These are phyloP conservation scores for Nakazawaea pomicola DNA, from an alignment of 805 yeast species.

Conservation along the genomic window DNA sequence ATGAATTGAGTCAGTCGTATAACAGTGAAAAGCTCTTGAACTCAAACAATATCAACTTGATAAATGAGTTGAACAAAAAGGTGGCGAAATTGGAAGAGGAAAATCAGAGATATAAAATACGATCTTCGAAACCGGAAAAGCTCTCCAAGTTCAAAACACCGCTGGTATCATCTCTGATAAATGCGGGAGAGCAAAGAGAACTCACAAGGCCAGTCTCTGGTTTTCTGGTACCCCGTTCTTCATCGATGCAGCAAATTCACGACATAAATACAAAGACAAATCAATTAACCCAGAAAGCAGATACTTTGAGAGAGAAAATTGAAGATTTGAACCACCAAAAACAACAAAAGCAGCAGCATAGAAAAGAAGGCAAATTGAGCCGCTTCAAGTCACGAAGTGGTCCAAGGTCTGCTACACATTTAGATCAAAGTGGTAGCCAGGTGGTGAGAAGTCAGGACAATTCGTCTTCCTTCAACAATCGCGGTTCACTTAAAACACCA, in stretches of 20 bases:
- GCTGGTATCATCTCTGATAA: constrained; percentile 4
- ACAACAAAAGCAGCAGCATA: not conserved
- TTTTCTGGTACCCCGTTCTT: not conserved
- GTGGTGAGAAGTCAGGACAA: too few relatives aligned
- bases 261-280: constrained; percentile 7
- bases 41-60: not conserved
- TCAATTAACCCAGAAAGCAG: not conserved
- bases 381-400: not conserved
- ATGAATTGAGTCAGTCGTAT: not conserved
- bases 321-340: not conserved
- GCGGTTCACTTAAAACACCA: too few relatives aligned
- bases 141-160: constrained; percentile 9
- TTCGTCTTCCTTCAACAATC: too few relatives aligned
- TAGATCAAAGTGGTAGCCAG: too few relatives aligned
- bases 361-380: not conserved
- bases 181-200: not conserved
- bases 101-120: constrained; percentile 5
- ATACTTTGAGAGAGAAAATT: constrained; percentile 2
- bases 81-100: constrained; percentile 1
- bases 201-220: not conserved
- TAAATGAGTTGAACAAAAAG: constrained; percentile 2
- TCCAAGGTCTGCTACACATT: too few relatives aligned
- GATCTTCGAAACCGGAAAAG: constrained; percentile 9
- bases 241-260: constrained; percentile 3
- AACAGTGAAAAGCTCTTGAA: constrained; percentile 4